Evolutionary conservation across 371 early-diverging fungal species (phyloP), one percentile per base, ranked within the genome.

Genomic region (Cokeromyces recurvatus): DNA sequence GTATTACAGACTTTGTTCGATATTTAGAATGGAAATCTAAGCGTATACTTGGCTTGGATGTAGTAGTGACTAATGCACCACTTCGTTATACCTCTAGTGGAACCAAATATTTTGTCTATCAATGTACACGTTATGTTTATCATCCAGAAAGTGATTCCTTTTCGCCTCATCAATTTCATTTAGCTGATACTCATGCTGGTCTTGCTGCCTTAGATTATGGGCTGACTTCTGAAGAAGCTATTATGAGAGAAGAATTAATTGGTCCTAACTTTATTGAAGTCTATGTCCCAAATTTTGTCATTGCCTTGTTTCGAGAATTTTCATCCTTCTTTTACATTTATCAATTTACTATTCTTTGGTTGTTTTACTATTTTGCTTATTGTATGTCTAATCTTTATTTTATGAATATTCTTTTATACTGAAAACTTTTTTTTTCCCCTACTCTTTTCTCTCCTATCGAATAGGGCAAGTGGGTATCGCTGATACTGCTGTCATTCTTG

Each of bases 301-400:
- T 57, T 49, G 87, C 84, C 2, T 38, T 85, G 23, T 57, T 64
- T 16, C 78, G 74, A 38, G 91, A 89, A 64, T 85, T 87, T 50
- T 61, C 79, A 2, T 75, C 81, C 11, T 80, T 86, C 57, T 89
- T 91, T 48, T 91, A 91, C 57, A 71, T 89, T 24, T 91, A 88
- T 57, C 90, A 91, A 66, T 67, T 86, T 27, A 78, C 84, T 50
- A 69, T 75, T 8, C 72, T 91, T 37, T 82, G 82, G 82, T 73
- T 86, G 11, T 89, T 85, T 57, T 84, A 83, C 62, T 83, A 84
- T 66, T 76, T 82, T 53, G 78, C 72, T 39, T 88, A 87, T 67
- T 91, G 47, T 39, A 34, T 40, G 43, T 44, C 22, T 22, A n/a
- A 17, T 46, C 37, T 11, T 20, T 41, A 21, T 21, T 12, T n/a